Conservation (phyloP, 441 rosid genomes). For the Eutrema salsugineum region DNA sequence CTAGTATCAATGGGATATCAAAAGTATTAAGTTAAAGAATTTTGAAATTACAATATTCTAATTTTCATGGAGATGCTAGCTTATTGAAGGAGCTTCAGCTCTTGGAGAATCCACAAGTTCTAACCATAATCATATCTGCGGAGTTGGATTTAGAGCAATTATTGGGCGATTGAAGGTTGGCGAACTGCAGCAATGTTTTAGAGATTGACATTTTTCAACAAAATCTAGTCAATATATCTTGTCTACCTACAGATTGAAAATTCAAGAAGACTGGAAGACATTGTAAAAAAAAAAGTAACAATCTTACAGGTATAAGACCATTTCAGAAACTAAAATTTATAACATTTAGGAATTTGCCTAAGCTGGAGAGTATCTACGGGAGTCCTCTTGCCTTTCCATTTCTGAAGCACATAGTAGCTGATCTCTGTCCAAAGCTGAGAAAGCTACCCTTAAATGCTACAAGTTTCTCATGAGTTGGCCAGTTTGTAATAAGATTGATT, state of each 20-base stretch:
- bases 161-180: neutral
- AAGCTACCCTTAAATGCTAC: conserved; percentile 21
- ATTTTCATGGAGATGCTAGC: too few species aligned
- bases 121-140: too few species aligned
- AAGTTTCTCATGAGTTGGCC: neutral
- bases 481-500: neutral
- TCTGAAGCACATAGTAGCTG: neutral
- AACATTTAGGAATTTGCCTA: neutral
- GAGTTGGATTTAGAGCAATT: too few species aligned
- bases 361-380: conserved; percentile 10
- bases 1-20: too few species aligned
- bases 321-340: conserved; percentile 18
- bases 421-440: neutral
- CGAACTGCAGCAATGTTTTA: neutral
- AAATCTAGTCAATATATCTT: neutral
- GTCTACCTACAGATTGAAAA: too few species aligned
- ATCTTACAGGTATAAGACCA: neutral
- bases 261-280: too few species aligned
- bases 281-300: neutral
- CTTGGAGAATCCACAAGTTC: too few species aligned
- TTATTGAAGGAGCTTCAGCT: too few species aligned
- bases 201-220: accelerated
- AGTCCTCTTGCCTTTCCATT: neutral
- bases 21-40: too few species aligned
- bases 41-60: too few species aligned